A percentile compares a stretch with the other conserved stretches of the same genome.
Evolutionary conservation across 2,329 filamentous ascomycete species (phyloP).

Genomic region (Claviceps sorghi): DNA sequence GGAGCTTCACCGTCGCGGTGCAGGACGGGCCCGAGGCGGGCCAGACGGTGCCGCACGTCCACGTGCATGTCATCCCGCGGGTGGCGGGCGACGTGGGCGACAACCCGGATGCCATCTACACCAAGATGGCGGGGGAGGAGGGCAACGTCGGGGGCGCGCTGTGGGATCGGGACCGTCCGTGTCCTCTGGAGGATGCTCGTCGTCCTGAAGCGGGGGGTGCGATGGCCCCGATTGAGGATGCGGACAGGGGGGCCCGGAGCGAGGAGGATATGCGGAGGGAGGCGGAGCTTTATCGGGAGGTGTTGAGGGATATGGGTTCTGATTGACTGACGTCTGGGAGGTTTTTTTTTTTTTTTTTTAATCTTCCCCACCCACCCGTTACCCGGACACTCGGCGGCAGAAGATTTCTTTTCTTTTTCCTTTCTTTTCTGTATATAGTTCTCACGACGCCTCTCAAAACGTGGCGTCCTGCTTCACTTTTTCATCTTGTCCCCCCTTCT

Average conservation of each 20-base stretch:
- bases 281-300: constrained; percentile 49
- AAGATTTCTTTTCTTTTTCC: not conserved
- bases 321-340: not conserved
- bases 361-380: no score
- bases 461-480: no score
- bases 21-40: constrained; percentile 85
- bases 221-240: constrained; percentile 60
- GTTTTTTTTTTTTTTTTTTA: not conserved
- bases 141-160: constrained; percentile 66
- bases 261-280: constrained; percentile 68
- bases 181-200: not conserved
- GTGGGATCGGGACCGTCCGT: constrained; percentile 32
- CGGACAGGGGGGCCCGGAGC: constrained; percentile 49
- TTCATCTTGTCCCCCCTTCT: no score
- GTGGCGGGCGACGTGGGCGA: constrained; percentile 33
- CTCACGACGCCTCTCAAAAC: no score
- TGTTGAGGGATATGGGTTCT: constrained; percentile 21
- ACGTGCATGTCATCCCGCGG: constrained; percentile 81
- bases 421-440: no score
- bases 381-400: no score
- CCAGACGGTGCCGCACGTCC: constrained; percentile 86
- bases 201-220: constrained; percentile 34
- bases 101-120: constrained; percentile 59
- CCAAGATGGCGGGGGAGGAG: constrained; percentile 66
- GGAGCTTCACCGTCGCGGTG: constrained; percentile 84